Base-by-base conservation (phyloP, 2,329 filamentous ascomycete genomes). In the Sporothrix brasiliensis region DNA sequence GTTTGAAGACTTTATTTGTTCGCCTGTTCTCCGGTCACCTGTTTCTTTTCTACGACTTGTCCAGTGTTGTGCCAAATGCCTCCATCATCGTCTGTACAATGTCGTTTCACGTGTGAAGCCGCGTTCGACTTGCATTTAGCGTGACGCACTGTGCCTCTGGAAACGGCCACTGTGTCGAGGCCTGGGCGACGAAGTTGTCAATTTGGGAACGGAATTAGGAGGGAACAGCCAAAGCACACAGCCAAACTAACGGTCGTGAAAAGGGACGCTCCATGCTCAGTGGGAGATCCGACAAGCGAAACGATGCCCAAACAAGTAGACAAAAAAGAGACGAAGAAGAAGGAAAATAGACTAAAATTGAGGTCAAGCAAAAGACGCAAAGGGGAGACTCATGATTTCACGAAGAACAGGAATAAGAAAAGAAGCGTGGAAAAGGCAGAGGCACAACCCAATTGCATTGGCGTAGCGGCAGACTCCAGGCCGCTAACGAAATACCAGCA, bases 121-220 rank as follows among this genome's bases (percentile, higher is more conserved):
- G n/a, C 14, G 39, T 63, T 19, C 7, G 9, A 34, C 34, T 11
- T 39, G 6, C 54, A 7, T 19, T n/a, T 34, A 14, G 49, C 5
- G 19, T 50, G 7, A 21, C 19, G 13, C 66, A 47, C 50, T 47
- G 66, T 68, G 66, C 16, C 52, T 27, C 21, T 44, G 4, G 7
- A 21, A 19, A 11, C 63, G 65, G 65, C 50, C 50, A 67, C 65
- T 67, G 65, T 67, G 65, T 44, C 65, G 34, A 54, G 50, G 49
- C 65, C 65, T 30, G 16, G 30, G 30, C 34, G 50, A 44, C 34
- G n/a, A 47, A 56, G 44, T 44, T 67, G 52, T 10, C 52, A 68
- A 56, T 67, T 44, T 67, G 34, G 50, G 41, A 14, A 34, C 14
- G 44, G 13, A 34, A 44, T 16, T 44, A 16, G 13, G 13, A 44